These are phyloP conservation scores for Fusarium sp. DNA, from an alignment of 2,329 filamentous ascomycete genomes.

Conservation along the genomic window DNA sequence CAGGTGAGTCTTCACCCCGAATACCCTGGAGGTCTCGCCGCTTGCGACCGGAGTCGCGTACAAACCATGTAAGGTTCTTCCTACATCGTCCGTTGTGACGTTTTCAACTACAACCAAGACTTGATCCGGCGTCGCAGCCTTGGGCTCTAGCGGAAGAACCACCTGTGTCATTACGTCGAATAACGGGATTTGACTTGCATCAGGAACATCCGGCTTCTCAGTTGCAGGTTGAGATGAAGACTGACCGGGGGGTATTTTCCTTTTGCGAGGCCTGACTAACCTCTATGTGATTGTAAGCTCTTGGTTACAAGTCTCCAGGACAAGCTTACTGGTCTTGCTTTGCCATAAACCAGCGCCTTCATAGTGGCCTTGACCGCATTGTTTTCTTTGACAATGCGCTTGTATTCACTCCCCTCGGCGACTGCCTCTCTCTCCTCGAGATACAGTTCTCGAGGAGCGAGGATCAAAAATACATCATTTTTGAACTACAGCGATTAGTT, in stretches of 20 bases:
- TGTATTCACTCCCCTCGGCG: too few species aligned
- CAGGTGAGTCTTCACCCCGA: neutral
- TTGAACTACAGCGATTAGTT: too few species aligned
- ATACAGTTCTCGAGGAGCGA: too few species aligned
- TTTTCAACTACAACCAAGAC: accelerated
- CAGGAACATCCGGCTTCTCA: neutral
- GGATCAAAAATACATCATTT: too few species aligned
- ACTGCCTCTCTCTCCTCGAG: too few species aligned
- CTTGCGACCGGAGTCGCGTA: accelerated
- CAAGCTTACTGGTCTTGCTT: too few species aligned
- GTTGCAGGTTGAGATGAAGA: neutral
- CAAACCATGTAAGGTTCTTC: neutral
- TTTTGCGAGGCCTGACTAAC: too few species aligned
- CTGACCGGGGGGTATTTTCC: neutral
- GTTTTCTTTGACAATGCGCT: too few species aligned
- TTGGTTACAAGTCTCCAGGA: too few species aligned
- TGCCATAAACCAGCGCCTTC: too few species aligned
- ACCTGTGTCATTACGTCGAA: neutral
- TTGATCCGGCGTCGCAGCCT: accelerated
- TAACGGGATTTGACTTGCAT: neutral
- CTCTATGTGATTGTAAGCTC: too few species aligned
- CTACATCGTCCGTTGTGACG: accelerated
- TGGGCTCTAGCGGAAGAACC: accelerated
- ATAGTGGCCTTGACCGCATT: too few species aligned
- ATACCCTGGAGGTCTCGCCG: neutral